These are phyloP conservation scores for Phalaenopsis equestris DNA, from an alignment of 106 monocot species.

Conservation along the genomic window DNA sequence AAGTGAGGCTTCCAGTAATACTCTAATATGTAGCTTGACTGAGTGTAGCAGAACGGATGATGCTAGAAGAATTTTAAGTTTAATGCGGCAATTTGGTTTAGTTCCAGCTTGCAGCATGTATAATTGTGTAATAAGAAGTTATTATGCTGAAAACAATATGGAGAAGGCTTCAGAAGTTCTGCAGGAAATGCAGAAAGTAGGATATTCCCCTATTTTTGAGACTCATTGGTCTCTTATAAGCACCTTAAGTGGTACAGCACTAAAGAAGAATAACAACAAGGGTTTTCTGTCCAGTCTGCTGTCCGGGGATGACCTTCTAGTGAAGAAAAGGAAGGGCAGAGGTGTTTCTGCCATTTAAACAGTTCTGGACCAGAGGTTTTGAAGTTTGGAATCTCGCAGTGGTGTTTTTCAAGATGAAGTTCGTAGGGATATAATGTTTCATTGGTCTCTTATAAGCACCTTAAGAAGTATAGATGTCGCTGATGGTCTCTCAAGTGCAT, in stretches of 20 bases:
- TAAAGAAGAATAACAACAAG: constrained; percentile 13
- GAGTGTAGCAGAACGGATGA: constrained; percentile 46
- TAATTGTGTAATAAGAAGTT: constrained; percentile 42
- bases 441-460: constrained; percentile 82
- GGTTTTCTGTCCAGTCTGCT: constrained; percentile 64
- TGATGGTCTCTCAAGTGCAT: too few species aligned
- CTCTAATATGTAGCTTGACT: constrained; percentile 53
- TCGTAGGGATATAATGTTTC: neutral
- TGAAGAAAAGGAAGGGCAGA: constrained; percentile 12
- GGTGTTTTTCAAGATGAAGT: neutral
- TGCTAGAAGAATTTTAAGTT: constrained; percentile 42
- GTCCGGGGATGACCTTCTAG: constrained; percentile 18
- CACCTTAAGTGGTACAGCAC: constrained; percentile 38
- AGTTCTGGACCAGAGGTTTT: neutral
- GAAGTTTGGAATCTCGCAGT: neutral
- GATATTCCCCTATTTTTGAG: constrained; percentile 76
- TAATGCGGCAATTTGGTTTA: constrained; percentile 30
- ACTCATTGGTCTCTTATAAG: constrained; percentile 88
- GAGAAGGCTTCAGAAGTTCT: constrained; percentile 52
- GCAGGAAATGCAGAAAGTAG: constrained; percentile 71
- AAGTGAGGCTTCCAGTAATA: constrained; percentile 24
- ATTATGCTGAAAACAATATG: constrained; percentile 45
- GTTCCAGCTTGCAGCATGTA: constrained; percentile 42
- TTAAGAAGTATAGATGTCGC: constrained; percentile 12
- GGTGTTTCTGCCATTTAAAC: neutral